Percentiles rank a stretch among this genome's conserved stretches.
Conservation (phyloP, 768 basidiomycete genomes). For the Gelatoporia subvermispora region DNA sequence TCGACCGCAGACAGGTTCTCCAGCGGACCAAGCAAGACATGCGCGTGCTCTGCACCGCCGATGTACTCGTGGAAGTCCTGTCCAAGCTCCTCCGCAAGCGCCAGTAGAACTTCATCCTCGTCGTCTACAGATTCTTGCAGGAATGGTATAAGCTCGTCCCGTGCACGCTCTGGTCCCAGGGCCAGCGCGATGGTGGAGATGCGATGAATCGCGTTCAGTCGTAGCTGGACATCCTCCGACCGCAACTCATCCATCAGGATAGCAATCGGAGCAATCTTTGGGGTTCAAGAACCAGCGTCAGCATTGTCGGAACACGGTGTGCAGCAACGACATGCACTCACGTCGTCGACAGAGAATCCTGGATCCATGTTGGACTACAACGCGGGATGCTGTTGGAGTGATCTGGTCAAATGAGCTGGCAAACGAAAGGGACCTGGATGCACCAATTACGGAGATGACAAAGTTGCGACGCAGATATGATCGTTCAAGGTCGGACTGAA, state of each 20-base stretch:
- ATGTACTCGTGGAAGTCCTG: conserved; percentile 91
- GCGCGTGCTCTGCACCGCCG: conserved; percentile 83
- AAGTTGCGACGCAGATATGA: neutral
- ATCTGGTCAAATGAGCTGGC: neutral
- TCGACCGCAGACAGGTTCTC: conserved; percentile 96
- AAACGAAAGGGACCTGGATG: too few relatives aligned
- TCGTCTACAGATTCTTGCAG: conserved; percentile 99
- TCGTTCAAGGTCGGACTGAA: neutral
- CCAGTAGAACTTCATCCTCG: conserved; percentile 96
- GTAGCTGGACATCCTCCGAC: conserved; percentile 94
- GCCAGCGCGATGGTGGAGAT: conserved; percentile 97
- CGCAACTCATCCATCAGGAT: conserved; percentile 97
- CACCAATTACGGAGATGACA: neutral
- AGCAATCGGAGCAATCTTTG: conserved; percentile 87
- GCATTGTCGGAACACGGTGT: neutral
- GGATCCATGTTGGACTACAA: conserved; percentile 52
- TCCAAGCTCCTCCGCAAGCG: conserved; percentile 93
- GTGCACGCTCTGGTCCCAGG: conserved; percentile 89
- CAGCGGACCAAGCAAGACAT: conserved; percentile 83
- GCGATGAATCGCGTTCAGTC: conserved; percentile 95
- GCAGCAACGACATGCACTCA: conserved; percentile 28
- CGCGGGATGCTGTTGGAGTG: neutral
- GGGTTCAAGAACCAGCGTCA: neutral
- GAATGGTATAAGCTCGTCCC: conserved; percentile 94
- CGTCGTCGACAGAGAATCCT: conserved; percentile 65